Evolutionary conservation across 768 basidiomycete species (phyloP).

Genomic region (Termitomyces sp.): DNA sequence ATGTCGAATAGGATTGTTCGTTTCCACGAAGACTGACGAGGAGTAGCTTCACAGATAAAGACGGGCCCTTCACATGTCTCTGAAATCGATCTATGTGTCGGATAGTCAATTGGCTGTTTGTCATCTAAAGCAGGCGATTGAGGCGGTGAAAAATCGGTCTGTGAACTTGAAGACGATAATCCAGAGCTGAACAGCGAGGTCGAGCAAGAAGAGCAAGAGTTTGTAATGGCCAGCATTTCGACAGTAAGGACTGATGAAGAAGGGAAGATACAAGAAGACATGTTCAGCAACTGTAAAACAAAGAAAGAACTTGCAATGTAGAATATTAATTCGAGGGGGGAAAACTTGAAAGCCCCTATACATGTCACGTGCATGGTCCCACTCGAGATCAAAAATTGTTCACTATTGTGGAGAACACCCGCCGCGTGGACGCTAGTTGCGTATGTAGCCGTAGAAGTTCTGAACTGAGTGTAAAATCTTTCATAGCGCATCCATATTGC

Average conservation of each 20-base stretch:
- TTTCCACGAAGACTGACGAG: constrained; percentile 1
- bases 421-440: too few relatives aligned
- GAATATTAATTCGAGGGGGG: not conserved
- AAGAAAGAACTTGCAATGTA: not conserved
- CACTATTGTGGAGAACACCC: too few relatives aligned
- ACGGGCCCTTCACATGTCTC: not conserved
- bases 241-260: constrained; percentile 1
- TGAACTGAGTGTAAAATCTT: too few relatives aligned
- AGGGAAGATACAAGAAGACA: constrained; percentile 1
- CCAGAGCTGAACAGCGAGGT: constrained; percentile 9
- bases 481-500: too few relatives aligned
- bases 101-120: not conserved
- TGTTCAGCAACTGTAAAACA: not conserved
- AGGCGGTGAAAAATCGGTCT: constrained; percentile 12
- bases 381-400: too few relatives aligned
- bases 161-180: constrained; percentile 10
- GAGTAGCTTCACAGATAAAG: not conserved
- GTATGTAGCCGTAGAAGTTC: too few relatives aligned
- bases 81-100: not conserved
- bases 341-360: not conserved
- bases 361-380: not conserved
- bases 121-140: constrained; percentile 1
- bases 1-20: not conserved
- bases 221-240: constrained; percentile 13
- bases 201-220: constrained; percentile 10